phyloP scores from a whole-genome alignment of 345 rosid species.

The Excoecaria agallocha region DNA sequence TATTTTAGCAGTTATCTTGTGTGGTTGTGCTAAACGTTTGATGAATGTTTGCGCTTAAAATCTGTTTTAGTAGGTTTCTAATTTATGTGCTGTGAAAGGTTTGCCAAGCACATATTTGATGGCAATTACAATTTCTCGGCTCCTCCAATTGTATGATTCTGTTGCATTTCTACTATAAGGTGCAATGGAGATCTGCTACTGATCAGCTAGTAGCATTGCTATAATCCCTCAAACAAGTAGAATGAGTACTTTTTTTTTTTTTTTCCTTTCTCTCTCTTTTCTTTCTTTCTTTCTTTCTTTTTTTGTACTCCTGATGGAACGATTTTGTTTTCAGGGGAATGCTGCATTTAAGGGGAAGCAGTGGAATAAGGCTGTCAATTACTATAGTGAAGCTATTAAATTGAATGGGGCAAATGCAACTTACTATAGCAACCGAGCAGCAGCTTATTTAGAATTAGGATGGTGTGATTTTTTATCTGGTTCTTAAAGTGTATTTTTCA shows the following conservation, averaged over 20 bases:
- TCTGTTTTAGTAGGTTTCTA: background rate
- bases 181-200: background rate
- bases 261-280: too few species aligned
- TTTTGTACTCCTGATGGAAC: slow-evolving; percentile 11
- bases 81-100: background rate
- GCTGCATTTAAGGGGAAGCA: slow-evolving; percentile 76
- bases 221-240: background rate
- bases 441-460: slow-evolving; percentile 78
- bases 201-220: background rate
- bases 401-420: slow-evolving; percentile 68
- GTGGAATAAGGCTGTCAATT: slow-evolving; percentile 83
- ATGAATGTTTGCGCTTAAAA: background rate
- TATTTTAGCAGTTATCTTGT: background rate
- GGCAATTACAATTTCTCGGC: background rate
- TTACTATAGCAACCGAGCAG: slow-evolving; percentile 77
- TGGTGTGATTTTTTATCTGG: slow-evolving; percentile 39
- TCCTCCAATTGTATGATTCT: background rate
- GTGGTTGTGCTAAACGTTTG: background rate
- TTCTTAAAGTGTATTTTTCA: slow-evolving; percentile 5
- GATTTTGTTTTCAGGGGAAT: slow-evolving; percentile 63
- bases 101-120: background rate
- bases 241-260: background rate
- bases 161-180: background rate
- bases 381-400: slow-evolving; percentile 82
- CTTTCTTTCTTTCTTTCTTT: background rate